These are phyloP conservation scores for Alternaria conjuncta DNA, from an alignment of 2,329 filamentous ascomycete genomes.

Conservation along the genomic window DNA sequence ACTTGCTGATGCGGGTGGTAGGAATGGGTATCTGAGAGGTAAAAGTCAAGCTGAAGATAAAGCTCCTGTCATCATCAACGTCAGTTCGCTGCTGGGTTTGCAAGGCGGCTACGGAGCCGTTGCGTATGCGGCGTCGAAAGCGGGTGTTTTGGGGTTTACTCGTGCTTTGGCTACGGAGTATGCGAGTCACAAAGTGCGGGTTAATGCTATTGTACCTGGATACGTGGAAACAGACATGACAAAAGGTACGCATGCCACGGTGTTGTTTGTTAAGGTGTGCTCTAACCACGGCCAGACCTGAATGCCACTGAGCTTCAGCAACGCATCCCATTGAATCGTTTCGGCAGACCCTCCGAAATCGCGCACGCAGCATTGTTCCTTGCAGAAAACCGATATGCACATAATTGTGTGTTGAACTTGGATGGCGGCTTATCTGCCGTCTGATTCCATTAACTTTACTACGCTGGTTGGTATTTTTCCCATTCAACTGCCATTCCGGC, in stretches of 20 bases:
- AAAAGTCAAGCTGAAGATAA: conserved; percentile 10
- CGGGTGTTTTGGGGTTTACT: conserved; percentile 76
- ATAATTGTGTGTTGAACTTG: conserved; percentile 84
- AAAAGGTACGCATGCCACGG: conserved; percentile 57
- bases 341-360: conserved; percentile 73
- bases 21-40: conserved; percentile 35
- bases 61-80: conserved; percentile 72
- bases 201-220: conserved; percentile 82
- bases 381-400: conserved; percentile 78
- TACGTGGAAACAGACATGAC: conserved; percentile 87
- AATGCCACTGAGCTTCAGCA: conserved; percentile 44
- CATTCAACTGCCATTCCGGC: neutral
- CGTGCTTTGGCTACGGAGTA: conserved; percentile 70
- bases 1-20: too few relatives aligned
- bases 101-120: conserved; percentile 74
- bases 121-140: conserved; percentile 80
- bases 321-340: conserved; percentile 69
- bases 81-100: conserved; percentile 75
- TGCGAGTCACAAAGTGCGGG: conserved; percentile 67
- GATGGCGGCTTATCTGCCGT: conserved; percentile 81
- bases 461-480: neutral
- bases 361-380: conserved; percentile 84
- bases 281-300: conserved; percentile 43
- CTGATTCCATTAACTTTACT: conserved; percentile 12
- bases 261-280: neutral